A percentile compares a stretch with the other conserved stretches of the same genome.
Conservation (phyloP, 108 stramenopile genomes). For the Epithemia pelagica region DNA sequence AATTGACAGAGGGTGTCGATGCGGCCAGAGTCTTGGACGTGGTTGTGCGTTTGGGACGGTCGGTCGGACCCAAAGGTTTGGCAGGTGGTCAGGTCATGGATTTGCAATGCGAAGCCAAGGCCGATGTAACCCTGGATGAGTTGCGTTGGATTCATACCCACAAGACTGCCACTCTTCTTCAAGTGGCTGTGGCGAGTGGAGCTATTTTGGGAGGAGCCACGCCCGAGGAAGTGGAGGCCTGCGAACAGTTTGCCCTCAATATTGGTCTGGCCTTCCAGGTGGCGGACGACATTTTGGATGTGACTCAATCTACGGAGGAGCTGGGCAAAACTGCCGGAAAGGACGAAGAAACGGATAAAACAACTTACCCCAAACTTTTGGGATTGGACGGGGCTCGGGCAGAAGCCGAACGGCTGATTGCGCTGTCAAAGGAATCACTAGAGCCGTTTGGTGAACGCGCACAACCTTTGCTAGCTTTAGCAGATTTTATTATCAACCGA, state of each 20-base stretch:
- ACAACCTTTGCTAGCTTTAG: slow-evolving; percentile 78
- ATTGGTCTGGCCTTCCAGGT: slow-evolving; percentile 97
- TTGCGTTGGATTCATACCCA: slow-evolving; percentile 95
- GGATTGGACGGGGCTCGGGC: slow-evolving; percentile 86
- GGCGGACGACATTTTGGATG: slow-evolving; percentile 96
- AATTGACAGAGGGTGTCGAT: slow-evolving; percentile 62
- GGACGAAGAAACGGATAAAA: slow-evolving; percentile 87
- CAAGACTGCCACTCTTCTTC: slow-evolving; percentile 91
- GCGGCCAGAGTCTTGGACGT: slow-evolving; percentile 80
- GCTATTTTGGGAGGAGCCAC: slow-evolving; percentile 91
- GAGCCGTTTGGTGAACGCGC: slow-evolving; percentile 86
- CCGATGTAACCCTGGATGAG: slow-evolving; percentile 82
- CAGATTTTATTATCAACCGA: slow-evolving; percentile 90
- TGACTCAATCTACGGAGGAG: slow-evolving; percentile 88
- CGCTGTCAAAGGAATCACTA: slow-evolving; percentile 81
- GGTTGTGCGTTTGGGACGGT: slow-evolving; percentile 77
- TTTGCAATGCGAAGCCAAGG: slow-evolving; percentile 90
- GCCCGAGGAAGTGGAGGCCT: slow-evolving; percentile 76
- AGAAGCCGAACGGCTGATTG: slow-evolving; percentile 81
- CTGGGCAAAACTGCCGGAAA: slow-evolving; percentile 96
- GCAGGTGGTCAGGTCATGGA: slow-evolving; percentile 96
- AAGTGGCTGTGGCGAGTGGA: slow-evolving; percentile 85
- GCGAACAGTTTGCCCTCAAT: slow-evolving; percentile 88
- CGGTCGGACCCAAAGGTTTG: slow-evolving; percentile 87
- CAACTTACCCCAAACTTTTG: slow-evolving; percentile 90